Evolutionary conservation across 1,284 basidiomycete genomes (phyloP).

Genomic region (Ganoderma sp.): DNA sequence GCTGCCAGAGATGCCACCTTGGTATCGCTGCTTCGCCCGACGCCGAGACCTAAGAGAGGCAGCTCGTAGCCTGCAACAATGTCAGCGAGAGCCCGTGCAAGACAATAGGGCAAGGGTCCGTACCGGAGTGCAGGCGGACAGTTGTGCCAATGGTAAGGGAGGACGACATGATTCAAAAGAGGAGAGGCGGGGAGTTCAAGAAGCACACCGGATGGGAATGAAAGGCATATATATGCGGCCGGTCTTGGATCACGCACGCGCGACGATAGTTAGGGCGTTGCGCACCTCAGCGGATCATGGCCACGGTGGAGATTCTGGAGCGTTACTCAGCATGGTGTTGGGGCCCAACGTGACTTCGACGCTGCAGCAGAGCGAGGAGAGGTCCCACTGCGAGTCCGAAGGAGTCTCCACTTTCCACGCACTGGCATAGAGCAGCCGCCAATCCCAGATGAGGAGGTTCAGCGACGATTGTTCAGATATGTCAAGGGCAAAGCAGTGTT

Average conservation of each 20-base stretch:
- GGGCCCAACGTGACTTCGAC: no score
- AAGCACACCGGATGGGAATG: background rate
- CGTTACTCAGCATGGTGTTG: no score
- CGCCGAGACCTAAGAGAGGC: constrained; percentile 73
- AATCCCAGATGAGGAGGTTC: no score
- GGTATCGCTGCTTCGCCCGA: constrained; percentile 73
- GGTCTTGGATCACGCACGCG: background rate
- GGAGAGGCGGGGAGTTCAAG: background rate
- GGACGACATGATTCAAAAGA: background rate
- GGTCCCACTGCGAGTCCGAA: no score
- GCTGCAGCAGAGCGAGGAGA: no score
- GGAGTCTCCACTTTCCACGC: no score
- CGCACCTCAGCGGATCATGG: no score
- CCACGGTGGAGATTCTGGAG: no score
- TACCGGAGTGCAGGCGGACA: background rate
- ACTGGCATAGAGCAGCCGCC: no score
- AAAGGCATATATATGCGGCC: background rate
- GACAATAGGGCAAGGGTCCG: background rate
- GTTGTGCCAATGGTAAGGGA: background rate
- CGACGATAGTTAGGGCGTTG: no score
- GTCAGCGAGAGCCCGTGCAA: background rate
- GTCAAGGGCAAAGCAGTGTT: no score
- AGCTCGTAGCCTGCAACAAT: background rate
- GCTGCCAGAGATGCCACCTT: constrained; percentile 67
- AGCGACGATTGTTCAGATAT: no score